Conservation (phyloP, 2,329 filamentous ascomycete genomes). For the Parafenestella ontariensis region DNA sequence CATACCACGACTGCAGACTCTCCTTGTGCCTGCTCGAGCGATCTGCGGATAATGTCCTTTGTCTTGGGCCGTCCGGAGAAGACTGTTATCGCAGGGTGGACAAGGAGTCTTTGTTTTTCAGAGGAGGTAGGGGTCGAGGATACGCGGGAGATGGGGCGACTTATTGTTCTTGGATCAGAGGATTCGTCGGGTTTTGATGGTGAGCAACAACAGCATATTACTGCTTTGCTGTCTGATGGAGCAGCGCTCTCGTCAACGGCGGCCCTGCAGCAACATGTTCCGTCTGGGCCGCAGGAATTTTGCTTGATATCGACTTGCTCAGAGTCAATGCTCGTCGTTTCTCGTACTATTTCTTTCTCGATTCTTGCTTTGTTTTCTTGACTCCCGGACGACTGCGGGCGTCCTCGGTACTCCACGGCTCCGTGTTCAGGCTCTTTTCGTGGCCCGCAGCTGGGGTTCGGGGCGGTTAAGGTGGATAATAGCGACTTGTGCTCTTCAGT, state of each 20-base stretch:
- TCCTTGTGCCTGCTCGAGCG: constrained; percentile 65
- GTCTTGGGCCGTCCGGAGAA: constrained; percentile 61
- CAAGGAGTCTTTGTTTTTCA: constrained; percentile 18
- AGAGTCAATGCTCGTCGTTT: constrained; percentile 20
- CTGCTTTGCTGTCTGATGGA: constrained; percentile 34
- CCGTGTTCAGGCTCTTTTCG: constrained; percentile 18
- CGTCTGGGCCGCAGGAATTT: constrained; percentile 35
- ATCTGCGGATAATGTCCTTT: constrained; percentile 59
- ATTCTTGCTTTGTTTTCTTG: constrained; percentile 26
- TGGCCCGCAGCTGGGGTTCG: constrained; percentile 10
- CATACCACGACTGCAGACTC: constrained; percentile 70
- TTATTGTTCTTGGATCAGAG: background rate
- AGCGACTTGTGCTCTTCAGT: constrained; percentile 50
- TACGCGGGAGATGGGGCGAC: constrained; percentile 14
- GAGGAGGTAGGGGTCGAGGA: constrained; percentile 20
- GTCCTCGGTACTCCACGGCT: constrained; percentile 27
- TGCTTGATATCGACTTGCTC: constrained; percentile 18
- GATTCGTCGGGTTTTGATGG: background rate
- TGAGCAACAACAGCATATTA: constrained; percentile 30
- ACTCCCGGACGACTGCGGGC: constrained; percentile 22
- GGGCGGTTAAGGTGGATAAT: constrained; percentile 29
- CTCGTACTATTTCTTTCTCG: constrained; percentile 30
- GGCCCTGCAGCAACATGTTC: constrained; percentile 58
- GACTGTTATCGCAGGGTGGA: constrained; percentile 47
- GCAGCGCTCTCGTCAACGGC: constrained; percentile 49